Base-by-base conservation (phyloP, 768 basidiomycete genomes). In the Pleurotus sapidus region DNA sequence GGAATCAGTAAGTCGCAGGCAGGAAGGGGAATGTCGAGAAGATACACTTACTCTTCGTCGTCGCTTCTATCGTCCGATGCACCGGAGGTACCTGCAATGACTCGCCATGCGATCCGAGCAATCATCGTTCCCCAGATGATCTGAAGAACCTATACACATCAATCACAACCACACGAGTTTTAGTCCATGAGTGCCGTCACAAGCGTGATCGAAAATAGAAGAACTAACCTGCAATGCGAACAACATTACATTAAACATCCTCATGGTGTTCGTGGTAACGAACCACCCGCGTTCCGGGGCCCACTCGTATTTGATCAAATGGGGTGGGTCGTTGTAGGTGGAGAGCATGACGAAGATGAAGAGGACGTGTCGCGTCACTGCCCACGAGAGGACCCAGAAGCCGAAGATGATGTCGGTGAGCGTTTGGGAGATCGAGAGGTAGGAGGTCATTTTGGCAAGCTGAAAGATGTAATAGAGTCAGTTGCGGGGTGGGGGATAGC, bases 361-460 rank as follows among this genome's bases (percentile, higher is more conserved):
- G 12, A 95, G 78, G 61, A 92, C 70, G 66, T 98, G 93, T 46
- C 97, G 86, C 1, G 95, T 95, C 24, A 93, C 67, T 60, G 97
- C 77, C 97, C 97, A 99, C 8, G 90, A 90, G 18, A 95, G 51
- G 65, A 98, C 80, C 78, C 96, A 99, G 60, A 81, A 64, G 27
- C 76, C 89, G 67, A 99, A 98, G 0, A 83, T 80, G 23, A 74
- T 63, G 70, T 98, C 95, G 55, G 89, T 90, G 12, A 83, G 68
- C 17, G 81, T 71, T 62, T 83, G 81, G 34, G 78, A 72, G 42
- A 87, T 70, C 14, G 76, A 75, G n/a, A 95, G 76, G 71, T 98
- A 99, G 57, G 88, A 87, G 60, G 91, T 72, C 91, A 98, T 96
- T 72, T 99, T 99, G 8, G 94, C 96, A 61, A 91, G 69, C 93